Percentiles rank a stretch among this genome's conserved stretches.
Evolutionary conservation across 1,284 basidiomycete genomes (phyloP).

Genomic region (Melampsora larici-populina): DNA sequence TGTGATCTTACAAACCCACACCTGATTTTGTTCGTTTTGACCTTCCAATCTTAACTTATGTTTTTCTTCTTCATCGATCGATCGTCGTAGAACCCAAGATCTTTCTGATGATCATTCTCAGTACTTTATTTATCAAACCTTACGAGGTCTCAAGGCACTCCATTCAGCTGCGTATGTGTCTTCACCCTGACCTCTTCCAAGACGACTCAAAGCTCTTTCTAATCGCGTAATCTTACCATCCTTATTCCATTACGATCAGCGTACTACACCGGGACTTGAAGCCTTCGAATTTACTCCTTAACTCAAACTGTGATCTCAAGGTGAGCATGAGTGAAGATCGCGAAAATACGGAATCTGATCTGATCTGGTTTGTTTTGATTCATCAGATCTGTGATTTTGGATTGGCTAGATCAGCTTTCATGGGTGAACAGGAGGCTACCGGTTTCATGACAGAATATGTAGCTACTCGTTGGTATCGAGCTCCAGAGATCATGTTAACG

Average conservation of each 20-base stretch:
- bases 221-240: background rate
- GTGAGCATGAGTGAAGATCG: background rate
- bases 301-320: constrained; percentile 44
- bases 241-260: background rate
- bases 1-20: background rate
- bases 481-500: constrained; percentile 86
- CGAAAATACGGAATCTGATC: background rate
- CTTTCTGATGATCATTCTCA: constrained; percentile 75
- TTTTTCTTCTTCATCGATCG: background rate
- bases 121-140: constrained; percentile 78
- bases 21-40: no score
- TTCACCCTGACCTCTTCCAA: background rate
- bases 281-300: constrained; percentile 41
- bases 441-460: constrained; percentile 55
- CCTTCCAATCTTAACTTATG: background rate
- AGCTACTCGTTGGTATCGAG: constrained; percentile 80
- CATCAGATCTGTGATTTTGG: constrained; percentile 59
- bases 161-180: constrained; percentile 34
- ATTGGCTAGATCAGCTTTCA: constrained; percentile 51
- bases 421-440: constrained; percentile 51
- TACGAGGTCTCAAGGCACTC: constrained; percentile 53
- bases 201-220: no score
- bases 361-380: background rate
- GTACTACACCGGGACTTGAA: constrained; percentile 43
- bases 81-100: constrained; percentile 50